Evolutionary conservation across 2,329 filamentous ascomycete species (phyloP).

Genomic region (Paraphoma sp.): DNA sequence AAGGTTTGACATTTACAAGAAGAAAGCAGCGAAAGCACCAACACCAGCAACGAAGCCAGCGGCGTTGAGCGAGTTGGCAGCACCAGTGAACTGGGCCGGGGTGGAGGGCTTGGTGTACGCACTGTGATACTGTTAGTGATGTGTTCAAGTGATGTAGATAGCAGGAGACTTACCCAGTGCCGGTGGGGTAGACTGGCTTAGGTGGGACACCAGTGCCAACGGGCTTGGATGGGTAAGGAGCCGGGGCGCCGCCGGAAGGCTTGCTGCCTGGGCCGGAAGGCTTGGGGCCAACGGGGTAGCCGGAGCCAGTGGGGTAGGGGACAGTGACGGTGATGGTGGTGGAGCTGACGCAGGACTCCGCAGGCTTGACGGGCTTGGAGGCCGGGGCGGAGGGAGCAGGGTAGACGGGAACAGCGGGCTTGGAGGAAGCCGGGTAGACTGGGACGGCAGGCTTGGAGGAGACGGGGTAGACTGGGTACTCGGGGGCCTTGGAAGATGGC

Average conservation of each 20-base stretch:
- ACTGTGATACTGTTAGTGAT: conserved; percentile 20
- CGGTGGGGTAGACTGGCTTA: conserved; percentile 27
- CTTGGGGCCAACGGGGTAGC: conserved; percentile 22
- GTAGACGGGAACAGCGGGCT: conserved; percentile 6
- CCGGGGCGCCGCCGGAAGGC: conserved; percentile 19
- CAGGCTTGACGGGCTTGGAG: conserved; percentile 14
- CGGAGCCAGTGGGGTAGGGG: conserved; percentile 48
- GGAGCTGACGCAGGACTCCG: conserved; percentile 47
- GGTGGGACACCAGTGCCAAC: conserved; percentile 30
- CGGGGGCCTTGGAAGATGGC: conserved; percentile 9
- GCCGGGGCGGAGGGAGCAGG: conserved; percentile 2
- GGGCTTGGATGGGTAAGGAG: conserved; percentile 9
- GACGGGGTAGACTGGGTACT: conserved; percentile 14
- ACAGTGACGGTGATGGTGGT: conserved; percentile 53
- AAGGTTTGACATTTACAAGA: conserved; percentile 50
- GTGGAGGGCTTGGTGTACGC: conserved; percentile 38
- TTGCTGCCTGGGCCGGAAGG: conserved; percentile 28
- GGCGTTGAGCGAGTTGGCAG: conserved; percentile 45
- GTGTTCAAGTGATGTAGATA: background rate
- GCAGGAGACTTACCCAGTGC: conserved; percentile 36
- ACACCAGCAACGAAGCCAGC: conserved; percentile 49
- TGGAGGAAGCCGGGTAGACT: conserved; percentile 3
- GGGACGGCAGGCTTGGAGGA: conserved; percentile 1
- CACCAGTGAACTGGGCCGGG: conserved; percentile 47
- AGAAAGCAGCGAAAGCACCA: conserved; percentile 51